These are phyloP conservation scores for Ganoderma multipileum DNA, from an alignment of 1,284 basidiomycete genomes.

Conservation along the genomic window DNA sequence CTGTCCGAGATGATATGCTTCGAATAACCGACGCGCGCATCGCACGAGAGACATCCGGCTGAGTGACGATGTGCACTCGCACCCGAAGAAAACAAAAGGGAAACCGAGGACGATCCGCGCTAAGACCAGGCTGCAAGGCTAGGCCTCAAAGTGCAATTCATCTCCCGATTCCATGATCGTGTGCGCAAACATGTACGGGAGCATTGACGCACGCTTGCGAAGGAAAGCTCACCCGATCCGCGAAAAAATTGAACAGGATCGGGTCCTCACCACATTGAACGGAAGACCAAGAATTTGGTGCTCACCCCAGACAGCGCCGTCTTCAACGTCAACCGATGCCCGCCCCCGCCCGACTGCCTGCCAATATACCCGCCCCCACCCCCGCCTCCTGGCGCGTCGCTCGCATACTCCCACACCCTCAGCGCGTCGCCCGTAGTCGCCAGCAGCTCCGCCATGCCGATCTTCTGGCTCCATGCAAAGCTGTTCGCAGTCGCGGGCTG, in stretches of 20 bases:
- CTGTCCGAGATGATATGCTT: background rate
- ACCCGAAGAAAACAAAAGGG: background rate
- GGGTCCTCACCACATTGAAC: background rate
- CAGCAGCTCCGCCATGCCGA: slow-evolving; percentile 73
- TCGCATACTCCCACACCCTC: slow-evolving; percentile 86
- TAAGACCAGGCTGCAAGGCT: background rate
- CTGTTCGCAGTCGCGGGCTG: slow-evolving; percentile 72
- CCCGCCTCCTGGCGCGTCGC: slow-evolving; percentile 62
- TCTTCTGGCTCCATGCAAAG: slow-evolving; percentile 70
- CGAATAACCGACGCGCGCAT: background rate
- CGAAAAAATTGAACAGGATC: background rate
- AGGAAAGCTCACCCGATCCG: background rate
- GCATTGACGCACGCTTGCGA: too few relatives aligned
- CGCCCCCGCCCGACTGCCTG: slow-evolving; percentile 58
- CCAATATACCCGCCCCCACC: slow-evolving; percentile 75
- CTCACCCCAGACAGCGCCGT: slow-evolving; percentile 85
- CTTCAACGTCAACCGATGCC: slow-evolving; percentile 69
- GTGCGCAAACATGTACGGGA: too few relatives aligned
- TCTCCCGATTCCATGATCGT: background rate
- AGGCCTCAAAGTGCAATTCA: background rate
- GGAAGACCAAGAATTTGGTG: slow-evolving; percentile 45
- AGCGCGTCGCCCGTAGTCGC: slow-evolving; percentile 92
- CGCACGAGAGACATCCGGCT: background rate
- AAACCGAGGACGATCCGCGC: background rate
- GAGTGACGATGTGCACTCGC: background rate